Evolutionary conservation across 2,329 filamentous ascomycete genomes (phyloP).

Genomic region (Rhinocladiella mackenziei): DNA sequence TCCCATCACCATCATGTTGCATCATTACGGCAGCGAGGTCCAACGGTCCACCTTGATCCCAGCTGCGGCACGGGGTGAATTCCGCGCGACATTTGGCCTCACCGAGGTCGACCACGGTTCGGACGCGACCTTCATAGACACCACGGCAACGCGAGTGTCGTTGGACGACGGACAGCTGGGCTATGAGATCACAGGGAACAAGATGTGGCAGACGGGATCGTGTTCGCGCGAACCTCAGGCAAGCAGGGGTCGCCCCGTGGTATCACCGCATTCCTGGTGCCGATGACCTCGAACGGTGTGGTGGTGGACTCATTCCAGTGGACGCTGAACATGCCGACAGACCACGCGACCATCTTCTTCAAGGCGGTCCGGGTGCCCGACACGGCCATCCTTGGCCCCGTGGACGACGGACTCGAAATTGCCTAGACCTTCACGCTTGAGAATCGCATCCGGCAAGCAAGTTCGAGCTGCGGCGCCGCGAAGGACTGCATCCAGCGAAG

Average conservation of each 20-base stretch:
- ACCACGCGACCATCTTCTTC: slow-evolving; percentile 58
- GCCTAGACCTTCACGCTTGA: slow-evolving; percentile 65
- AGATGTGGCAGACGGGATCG: slow-evolving; percentile 64
- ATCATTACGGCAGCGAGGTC: slow-evolving; percentile 54
- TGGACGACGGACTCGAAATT: slow-evolving; percentile 55
- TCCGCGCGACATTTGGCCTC: slow-evolving; percentile 58
- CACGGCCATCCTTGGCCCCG: slow-evolving; percentile 50
- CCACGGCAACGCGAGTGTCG: slow-evolving; percentile 45
- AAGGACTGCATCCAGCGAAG: slow-evolving; percentile 57
- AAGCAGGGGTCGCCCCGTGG: slow-evolving; percentile 51
- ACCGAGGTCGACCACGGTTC: slow-evolving; percentile 63
- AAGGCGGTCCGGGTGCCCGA: slow-evolving; percentile 54
- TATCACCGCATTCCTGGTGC: slow-evolving; percentile 60
- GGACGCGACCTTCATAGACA: slow-evolving; percentile 61
- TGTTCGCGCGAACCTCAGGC: slow-evolving; percentile 58
- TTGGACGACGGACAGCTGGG: slow-evolving; percentile 40
- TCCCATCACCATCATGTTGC: slow-evolving; percentile 59
- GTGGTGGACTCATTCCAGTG: slow-evolving; percentile 58
- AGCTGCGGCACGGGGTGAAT: slow-evolving; percentile 50
- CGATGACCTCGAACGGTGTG: slow-evolving; percentile 50
- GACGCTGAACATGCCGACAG: slow-evolving; percentile 65
- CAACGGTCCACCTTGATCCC: slow-evolving; percentile 55
- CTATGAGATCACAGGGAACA: slow-evolving; percentile 55
- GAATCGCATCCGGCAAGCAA: slow-evolving; percentile 62
- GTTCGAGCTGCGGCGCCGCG: slow-evolving; percentile 57